Evolutionary conservation across 345 rosid genomes (phyloP), one percentile per base, ranked within the genome.

Genomic region (Lumnitzera racemosa): DNA sequence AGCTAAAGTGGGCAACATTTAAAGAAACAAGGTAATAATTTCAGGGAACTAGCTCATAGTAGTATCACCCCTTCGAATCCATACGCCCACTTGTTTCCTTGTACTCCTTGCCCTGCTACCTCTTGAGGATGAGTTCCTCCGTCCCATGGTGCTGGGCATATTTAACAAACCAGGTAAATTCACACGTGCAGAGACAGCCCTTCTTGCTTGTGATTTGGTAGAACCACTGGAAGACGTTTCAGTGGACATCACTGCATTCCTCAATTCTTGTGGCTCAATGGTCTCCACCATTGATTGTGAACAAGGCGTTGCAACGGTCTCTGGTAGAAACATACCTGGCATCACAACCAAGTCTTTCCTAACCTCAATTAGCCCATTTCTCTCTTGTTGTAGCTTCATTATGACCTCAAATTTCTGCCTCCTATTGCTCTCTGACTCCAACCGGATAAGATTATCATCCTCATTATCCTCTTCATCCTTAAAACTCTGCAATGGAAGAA

Each of bases 261-360:
- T 36, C 43, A 36, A 36, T 5, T 36, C 9, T 73, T 70, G 77
- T 53, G 77, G 76, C 51, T 67, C 76, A 2, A 69, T 20, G n/a
- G 76, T 63, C 70, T 78, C 86, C 36, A 62, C 3, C 43, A 61
- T 65, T 43, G 67, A 24, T 17, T 72, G 46, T 24, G 74, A 27
- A 49, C 78, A 5, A 4, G 78, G 61, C 12, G 10, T 4, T 11
- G 69, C 13, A 15, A 67, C 66, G 24, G 83, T 75, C 11, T 54
- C 84, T 36, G 86, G 83, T 70, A 90, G 84, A 80, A 72, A 83
- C 87, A 87, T 83, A 59, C 90, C 92, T 2, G 96, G 92, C 65
- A 76, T 68, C 51, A 89, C 89, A 1, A 74, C 75, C 46, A 80
- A 47, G 57, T 72, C 78, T 59, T 64, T 78, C 72, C 80, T 83